Conservation (phyloP, 2,329 filamentous ascomycete genomes). For the Venturia oleaginea region DNA sequence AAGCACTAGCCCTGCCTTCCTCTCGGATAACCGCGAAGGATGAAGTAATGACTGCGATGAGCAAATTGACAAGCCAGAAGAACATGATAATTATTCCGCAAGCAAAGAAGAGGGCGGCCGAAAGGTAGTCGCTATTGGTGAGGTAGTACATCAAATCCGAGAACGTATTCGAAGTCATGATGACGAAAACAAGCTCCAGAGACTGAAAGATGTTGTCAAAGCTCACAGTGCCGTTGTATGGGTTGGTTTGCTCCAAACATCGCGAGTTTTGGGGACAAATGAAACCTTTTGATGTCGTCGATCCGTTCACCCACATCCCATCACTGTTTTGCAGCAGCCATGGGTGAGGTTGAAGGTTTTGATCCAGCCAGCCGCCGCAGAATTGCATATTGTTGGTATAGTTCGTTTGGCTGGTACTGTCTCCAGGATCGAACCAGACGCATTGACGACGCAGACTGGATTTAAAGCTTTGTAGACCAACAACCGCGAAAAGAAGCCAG, state of each 20-base stretch:
- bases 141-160: constrained; percentile 91
- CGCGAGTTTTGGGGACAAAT: constrained; percentile 76
- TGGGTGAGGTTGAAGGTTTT: constrained; percentile 43
- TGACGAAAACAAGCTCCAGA: constrained; percentile 87
- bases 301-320: constrained; percentile 37
- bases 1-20: constrained; percentile 89
- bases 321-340: constrained; percentile 52
- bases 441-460: constrained; percentile 41
- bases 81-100: constrained; percentile 79
- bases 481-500: constrained; percentile 93
- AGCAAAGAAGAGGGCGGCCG: constrained; percentile 69
- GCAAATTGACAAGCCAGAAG: constrained; percentile 90
- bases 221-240: constrained; percentile 76
- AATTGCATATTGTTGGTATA: constrained; percentile 58
- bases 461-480: constrained; percentile 89
- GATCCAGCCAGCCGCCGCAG: constrained; percentile 72
- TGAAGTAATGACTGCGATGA: constrained; percentile 94
- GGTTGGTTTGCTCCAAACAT: constrained; percentile 71
- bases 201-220: constrained; percentile 95
- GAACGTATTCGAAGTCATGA: constrained; percentile 98
- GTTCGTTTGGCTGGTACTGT: constrained; percentile 35
- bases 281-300: constrained; percentile 64
- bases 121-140: constrained; percentile 81
- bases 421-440: constrained; percentile 43
- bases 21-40: constrained; percentile 98